Evolutionary conservation across 352 stramenopile genomes (phyloP).

Genomic region (Globisporangium solare): DNA sequence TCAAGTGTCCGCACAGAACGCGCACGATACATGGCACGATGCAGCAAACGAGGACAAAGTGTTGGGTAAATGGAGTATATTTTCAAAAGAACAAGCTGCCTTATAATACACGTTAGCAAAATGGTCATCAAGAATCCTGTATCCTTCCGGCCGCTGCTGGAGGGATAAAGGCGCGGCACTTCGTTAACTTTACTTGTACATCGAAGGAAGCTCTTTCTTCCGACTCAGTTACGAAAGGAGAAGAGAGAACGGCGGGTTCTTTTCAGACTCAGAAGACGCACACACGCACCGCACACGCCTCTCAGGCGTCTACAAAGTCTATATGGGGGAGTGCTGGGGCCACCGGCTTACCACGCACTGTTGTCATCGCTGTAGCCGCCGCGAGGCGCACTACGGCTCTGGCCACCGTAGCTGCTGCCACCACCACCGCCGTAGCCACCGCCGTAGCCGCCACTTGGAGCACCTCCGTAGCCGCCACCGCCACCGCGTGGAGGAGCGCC

Average conservation of each 20-base stretch:
- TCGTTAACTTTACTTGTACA: constrained; percentile 63
- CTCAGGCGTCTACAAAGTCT: constrained; percentile 24
- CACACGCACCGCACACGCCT: constrained; percentile 15
- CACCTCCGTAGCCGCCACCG: constrained; percentile 25
- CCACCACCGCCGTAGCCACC: constrained; percentile 18
- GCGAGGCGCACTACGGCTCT: constrained; percentile 28
- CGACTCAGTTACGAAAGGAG: constrained; percentile 46
- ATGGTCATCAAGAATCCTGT: constrained; percentile 44
- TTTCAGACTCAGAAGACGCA: constrained; percentile 20
- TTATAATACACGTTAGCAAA: constrained; percentile 76
- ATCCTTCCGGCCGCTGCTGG: constrained; percentile 31
- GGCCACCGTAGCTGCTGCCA: constrained; percentile 28
- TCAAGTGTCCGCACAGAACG: no score
- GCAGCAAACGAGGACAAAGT: neutral
- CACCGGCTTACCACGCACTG: constrained; percentile 78
- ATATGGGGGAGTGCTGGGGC: constrained; percentile 16
- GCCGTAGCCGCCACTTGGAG: constrained; percentile 25
- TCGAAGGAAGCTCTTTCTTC: constrained; percentile 75
- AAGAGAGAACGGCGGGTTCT: constrained; percentile 19
- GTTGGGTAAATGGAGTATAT: constrained; percentile 26
- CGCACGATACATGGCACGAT: no score
- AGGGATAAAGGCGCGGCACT: constrained; percentile 45
- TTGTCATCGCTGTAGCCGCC: constrained; percentile 70
- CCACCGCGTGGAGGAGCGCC: constrained; percentile 10
- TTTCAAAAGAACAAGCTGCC: constrained; percentile 66